Evolutionary conservation across 768 basidiomycete genomes (phyloP).

Genomic region (Boletus vermiculosoides): DNA sequence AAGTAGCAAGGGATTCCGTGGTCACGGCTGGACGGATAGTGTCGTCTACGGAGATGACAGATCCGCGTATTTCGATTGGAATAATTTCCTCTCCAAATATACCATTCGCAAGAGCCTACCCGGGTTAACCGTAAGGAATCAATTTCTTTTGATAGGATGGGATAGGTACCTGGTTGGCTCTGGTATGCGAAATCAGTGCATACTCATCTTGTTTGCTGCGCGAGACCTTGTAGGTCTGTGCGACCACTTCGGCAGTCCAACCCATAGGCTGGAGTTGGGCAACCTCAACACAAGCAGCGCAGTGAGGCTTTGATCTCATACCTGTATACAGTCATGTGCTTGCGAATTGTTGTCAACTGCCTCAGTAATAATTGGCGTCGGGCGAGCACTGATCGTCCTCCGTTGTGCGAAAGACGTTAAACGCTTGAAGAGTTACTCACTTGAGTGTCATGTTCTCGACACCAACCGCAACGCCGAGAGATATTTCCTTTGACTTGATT

Average conservation of each 20-base stretch:
- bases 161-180: conserved; percentile 59
- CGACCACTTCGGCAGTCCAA: conserved; percentile 93
- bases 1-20: conserved; percentile 64
- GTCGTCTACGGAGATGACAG: conserved; percentile 71
- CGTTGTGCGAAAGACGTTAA: not conserved
- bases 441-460: conserved; percentile 83
- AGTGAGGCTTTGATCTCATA: not conserved
- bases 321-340: conserved; percentile 78
- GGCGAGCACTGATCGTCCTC: conserved; percentile 53
- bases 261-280: conserved; percentile 71
- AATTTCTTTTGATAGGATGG: not conserved
- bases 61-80: conserved; percentile 74
- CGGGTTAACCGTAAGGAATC: not conserved
- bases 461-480: conserved; percentile 82
- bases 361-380: conserved; percentile 66
- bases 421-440: conserved; percentile 37
- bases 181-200: conserved; percentile 82
- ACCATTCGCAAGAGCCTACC: conserved; percentile 63
- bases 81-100: conserved; percentile 87
- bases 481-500: conserved; percentile 79
- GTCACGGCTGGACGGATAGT: conserved; percentile 87
- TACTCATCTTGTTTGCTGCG: conserved; percentile 87
- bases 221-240: conserved; percentile 71
- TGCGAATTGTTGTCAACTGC: conserved; percentile 55
- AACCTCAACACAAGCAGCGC: not conserved